Evolutionary conservation across 345 rosid species (phyloP).

Genomic region (Cardamine occulta): DNA sequence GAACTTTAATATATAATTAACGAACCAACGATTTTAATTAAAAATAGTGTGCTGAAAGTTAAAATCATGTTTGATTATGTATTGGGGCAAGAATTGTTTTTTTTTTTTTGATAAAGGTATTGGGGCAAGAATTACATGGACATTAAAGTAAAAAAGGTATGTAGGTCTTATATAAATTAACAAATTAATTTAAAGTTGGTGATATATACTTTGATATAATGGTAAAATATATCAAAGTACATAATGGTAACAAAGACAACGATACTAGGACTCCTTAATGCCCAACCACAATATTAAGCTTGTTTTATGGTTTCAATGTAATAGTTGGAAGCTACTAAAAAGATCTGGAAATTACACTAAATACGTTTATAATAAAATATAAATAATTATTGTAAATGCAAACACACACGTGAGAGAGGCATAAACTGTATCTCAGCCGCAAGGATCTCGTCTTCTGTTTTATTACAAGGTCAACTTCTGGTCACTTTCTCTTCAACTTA

Average conservation of each 20-base stretch:
- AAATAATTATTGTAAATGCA: constrained; percentile 26
- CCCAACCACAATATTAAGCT: constrained; percentile 5
- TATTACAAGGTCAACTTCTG: constrained; percentile 50
- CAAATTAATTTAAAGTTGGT: not conserved
- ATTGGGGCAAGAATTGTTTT: not conserved
- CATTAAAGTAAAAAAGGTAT: not conserved
- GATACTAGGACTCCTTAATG: not conserved
- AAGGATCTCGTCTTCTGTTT: constrained; percentile 46
- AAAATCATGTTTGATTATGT: not conserved
- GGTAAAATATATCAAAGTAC: no score
- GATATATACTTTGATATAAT: not conserved
- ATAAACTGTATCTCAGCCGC: constrained; percentile 42
- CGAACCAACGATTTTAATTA: not conserved
- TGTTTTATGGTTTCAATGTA: constrained; percentile 37
- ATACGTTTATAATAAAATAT: not conserved
- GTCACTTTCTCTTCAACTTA: constrained; percentile 36
- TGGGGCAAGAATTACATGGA: not conserved
- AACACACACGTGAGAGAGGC: constrained; percentile 48
- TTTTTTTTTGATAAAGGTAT: not conserved
- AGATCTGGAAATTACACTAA: constrained; percentile 39
- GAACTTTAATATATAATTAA: not conserved
- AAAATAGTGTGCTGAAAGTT: not conserved
- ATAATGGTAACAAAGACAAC: not conserved
- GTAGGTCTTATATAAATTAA: not conserved
- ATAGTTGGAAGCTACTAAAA: constrained; percentile 39